These are phyloP conservation scores for Fusarium armeniacum DNA, from an alignment of 2,329 filamentous ascomycete genomes.

Conservation along the genomic window DNA sequence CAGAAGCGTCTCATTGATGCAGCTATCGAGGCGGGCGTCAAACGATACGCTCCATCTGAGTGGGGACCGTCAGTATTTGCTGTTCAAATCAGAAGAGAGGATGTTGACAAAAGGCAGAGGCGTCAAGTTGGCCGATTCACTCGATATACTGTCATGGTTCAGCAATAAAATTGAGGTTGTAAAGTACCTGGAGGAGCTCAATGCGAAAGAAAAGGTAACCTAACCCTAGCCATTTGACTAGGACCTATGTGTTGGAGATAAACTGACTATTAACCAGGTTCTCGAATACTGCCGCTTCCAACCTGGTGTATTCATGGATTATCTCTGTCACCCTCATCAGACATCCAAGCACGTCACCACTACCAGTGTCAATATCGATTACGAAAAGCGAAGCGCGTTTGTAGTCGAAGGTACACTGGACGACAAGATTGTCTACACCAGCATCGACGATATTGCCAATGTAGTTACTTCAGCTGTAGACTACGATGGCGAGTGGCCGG, in stretches of 20 bases:
- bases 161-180: conserved; percentile 13
- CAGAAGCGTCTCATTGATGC: conserved; percentile 24
- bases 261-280: rapidly evolving
- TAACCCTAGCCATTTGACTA: rapidly evolving
- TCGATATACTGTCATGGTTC: conserved; percentile 18
- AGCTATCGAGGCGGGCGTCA: conserved; percentile 1
- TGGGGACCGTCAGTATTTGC: conserved; percentile 4
- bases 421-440: conserved; percentile 5
- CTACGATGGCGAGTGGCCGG: neutral
- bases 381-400: neutral
- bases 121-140: neutral
- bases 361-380: neutral
- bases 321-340: conserved; percentile 9
- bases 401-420: conserved; percentile 8
- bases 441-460: neutral
- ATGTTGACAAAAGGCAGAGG: neutral
- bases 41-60: conserved; percentile 18
- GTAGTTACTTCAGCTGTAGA: neutral
- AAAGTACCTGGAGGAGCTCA: neutral
- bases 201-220: neutral
- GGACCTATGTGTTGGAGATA: rapidly evolving
- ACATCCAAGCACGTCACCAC: conserved; percentile 15
- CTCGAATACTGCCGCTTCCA: conserved; percentile 19
- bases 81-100: rapidly evolving
- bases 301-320: conserved; percentile 18